Conservation (phyloP, 176 grass and related monocot species). For the Ensete ventricosum region DNA sequence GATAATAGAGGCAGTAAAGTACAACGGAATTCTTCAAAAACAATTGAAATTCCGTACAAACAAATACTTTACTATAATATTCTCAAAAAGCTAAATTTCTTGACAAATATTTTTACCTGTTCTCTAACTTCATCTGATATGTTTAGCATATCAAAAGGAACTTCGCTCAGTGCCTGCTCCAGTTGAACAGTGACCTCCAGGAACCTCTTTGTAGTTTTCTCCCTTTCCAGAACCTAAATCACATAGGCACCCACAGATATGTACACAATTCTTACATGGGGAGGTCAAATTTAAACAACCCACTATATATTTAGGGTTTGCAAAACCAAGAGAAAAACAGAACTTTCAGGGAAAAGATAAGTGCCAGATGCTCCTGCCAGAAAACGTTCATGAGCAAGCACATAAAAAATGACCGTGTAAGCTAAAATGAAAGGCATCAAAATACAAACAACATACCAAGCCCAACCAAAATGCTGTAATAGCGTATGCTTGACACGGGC, state of each 20-base stretch:
- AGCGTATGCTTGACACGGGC: too few species aligned
- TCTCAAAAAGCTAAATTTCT: neutral
- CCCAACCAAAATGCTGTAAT: too few species aligned
- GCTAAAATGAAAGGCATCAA: neutral
- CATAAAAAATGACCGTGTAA: neutral
- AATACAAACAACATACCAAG: too few species aligned
- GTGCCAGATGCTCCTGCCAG: too few species aligned
- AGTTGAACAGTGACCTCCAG: slow-evolving; percentile 63
- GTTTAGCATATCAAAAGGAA: slow-evolving; percentile 75
- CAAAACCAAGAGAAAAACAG: neutral
- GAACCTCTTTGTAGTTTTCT: slow-evolving; percentile 62
- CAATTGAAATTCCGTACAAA: too few species aligned
- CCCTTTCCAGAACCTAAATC: slow-evolving; percentile 59
- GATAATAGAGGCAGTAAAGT: too few species aligned
- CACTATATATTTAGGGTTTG: neutral
- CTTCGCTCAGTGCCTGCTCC: slow-evolving; percentile 55
- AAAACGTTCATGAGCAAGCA: neutral
- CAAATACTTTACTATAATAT: too few species aligned
- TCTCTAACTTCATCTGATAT: slow-evolving; percentile 95
- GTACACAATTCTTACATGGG: neutral
- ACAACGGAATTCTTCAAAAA: too few species aligned
- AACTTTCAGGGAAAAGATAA: too few species aligned
- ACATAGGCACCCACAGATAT: neutral
- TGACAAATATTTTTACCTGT: slow-evolving; percentile 48
- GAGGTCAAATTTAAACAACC: neutral